Percentiles rank a stretch among this genome's conserved stretches.
Conservation (phyloP, 495 filamentous ascomycete species). For the Penicillium pulvis region DNA sequence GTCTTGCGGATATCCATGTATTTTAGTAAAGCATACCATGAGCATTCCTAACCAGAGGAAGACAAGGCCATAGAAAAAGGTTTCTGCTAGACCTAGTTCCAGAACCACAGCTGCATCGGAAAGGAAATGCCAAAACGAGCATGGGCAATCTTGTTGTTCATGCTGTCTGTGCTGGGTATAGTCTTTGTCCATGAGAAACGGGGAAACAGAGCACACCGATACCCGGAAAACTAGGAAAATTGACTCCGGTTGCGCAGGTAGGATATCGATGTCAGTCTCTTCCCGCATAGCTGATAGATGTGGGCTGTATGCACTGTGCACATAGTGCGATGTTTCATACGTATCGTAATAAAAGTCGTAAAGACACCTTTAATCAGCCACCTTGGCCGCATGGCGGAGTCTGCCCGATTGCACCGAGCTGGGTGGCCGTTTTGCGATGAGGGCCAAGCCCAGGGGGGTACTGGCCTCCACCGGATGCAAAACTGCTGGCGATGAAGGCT, state of each 20-base stretch:
- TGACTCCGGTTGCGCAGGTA: constrained; percentile 3
- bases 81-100: background rate
- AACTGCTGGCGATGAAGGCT: constrained; percentile 44
- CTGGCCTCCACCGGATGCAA: constrained; percentile 29
- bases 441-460: constrained; percentile 28
- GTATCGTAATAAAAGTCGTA: background rate
- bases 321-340: constrained; percentile 6
- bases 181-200: constrained; percentile 1
- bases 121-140: background rate
- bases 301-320: background rate
- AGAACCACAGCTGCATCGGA: constrained; percentile 2
- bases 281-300: constrained; percentile 6
- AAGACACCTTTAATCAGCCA: constrained; percentile 35
- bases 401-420: constrained; percentile 47
- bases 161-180: background rate
- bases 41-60: background rate
- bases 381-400: constrained; percentile 52
- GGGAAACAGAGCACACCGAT: background rate
- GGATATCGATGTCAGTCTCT: constrained; percentile 3
- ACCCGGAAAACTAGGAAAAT: constrained; percentile 1
- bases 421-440: constrained; percentile 34
- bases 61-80: background rate
- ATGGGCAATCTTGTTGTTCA: background rate
- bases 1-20: background rate
- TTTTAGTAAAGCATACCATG: background rate